Base-by-base conservation (phyloP, 805 yeast genomes). In the Wickerhamiella nectarea region DNA sequence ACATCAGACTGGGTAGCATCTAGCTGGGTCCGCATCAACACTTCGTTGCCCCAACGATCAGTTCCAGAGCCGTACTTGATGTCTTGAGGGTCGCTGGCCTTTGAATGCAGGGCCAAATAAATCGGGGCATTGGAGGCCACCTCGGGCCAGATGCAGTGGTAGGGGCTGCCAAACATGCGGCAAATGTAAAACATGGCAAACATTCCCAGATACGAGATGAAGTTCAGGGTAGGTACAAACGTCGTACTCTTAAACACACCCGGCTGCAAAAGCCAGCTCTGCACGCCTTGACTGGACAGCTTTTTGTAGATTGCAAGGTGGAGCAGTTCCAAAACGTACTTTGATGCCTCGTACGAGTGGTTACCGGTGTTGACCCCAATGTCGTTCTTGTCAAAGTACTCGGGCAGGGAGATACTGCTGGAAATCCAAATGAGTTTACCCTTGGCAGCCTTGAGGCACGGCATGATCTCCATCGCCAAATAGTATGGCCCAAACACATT, bases 401-500 rank as follows among this genome's bases (percentile, higher is more conserved):
- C 74, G 1, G 94, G 81, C 44, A 72, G 73, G 0, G 94, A 77
- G 76, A 85, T 82, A 34, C 83, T 64, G 36, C 94, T 80, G 2
- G 93, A 78, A 31, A 91, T 75, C 95, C 96, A 87, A 21, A 86
- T 66, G 31, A 86, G 66, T 45, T 72, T 71, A 25, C 39, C 39
- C 3, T 22, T 35, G 20, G 31, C 36, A 24, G 64, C 62, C 2
- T 61, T 50, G n/a, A 87, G 62, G 29, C 75, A 61, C 2, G 74
- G 74, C 33, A 68, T 59, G 17, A 89, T 62, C 49, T 73, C 76
- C 52, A 80, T 82, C 43, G 87, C 69, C 43, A 91, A 64, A 60
- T 78, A 91, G 64, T 82, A 87, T 2, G 97, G 97, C 0, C 94
- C 95, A 63, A 91, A 84, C n/a, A 89, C 95, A 57, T 91, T 91